phyloP scores from a whole-genome alignment of 1,284 basidiomycete genomes.

The Puccinia coronata region DNA sequence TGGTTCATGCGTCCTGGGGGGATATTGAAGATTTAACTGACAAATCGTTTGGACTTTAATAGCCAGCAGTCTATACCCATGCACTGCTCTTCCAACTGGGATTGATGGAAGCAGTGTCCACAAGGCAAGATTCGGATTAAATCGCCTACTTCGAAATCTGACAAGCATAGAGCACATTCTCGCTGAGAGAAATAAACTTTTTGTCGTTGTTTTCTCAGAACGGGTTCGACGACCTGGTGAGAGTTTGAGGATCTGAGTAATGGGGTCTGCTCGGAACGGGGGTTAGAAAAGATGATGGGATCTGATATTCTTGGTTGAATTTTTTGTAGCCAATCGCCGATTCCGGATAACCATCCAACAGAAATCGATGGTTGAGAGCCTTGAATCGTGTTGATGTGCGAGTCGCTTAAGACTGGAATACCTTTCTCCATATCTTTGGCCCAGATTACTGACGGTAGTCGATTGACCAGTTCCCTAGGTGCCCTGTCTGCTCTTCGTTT shows the following conservation, averaged over 20 bases:
- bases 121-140: constrained; percentile 83
- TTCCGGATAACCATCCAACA: neutral
- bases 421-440: constrained; percentile 75
- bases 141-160: constrained; percentile 78
- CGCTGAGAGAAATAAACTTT: constrained; percentile 53
- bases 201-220: constrained; percentile 19
- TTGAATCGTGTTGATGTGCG: constrained; percentile 46
- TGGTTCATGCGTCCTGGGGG: neutral
- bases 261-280: constrained; percentile 16
- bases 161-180: constrained; percentile 88
- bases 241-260: neutral
- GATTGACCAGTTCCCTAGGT: constrained; percentile 72
- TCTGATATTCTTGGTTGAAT: constrained; percentile 51
- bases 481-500: constrained; percentile 76
- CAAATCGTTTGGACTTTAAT: constrained; percentile 81
- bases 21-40: constrained; percentile 60
- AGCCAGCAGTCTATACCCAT: constrained; percentile 74
- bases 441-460: constrained; percentile 76
- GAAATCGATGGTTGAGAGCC: constrained; percentile 53
- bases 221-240: constrained; percentile 10
- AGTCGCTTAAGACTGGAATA: constrained; percentile 52
- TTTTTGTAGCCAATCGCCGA: neutral
- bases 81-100: constrained; percentile 63
- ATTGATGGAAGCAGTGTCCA: constrained; percentile 80
- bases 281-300: constrained; percentile 34